Evolutionary conservation across 352 stramenopile genomes (phyloP).

Genomic region (Phytopythium delawarense): DNA sequence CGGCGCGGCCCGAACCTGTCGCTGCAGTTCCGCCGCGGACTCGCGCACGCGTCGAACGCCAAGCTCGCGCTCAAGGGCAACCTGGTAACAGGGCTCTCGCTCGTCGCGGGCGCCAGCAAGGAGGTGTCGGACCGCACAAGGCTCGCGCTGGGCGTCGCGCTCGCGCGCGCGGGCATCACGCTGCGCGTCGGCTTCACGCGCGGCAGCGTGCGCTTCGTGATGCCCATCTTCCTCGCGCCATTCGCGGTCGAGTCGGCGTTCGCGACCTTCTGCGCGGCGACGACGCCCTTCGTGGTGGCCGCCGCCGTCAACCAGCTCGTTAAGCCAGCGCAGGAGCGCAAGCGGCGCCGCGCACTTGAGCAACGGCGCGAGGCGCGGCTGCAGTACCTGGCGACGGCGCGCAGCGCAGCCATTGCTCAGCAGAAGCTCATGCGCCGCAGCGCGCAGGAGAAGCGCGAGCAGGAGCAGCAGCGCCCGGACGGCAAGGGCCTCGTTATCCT

Average conservation of each 20-base stretch:
- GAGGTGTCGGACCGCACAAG: conserved; percentile 57
- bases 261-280: conserved; percentile 71
- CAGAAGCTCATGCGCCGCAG: conserved; percentile 68
- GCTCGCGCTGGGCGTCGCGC: conserved; percentile 51
- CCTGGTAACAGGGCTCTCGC: conserved; percentile 39
- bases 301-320: conserved; percentile 64
- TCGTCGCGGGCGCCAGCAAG: conserved; percentile 46
- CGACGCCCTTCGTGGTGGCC: conserved; percentile 62
- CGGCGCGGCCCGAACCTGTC: conserved; percentile 48
- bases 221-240: conserved; percentile 78
- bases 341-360: conserved; percentile 42
- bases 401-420: conserved; percentile 52
- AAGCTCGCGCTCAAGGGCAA: conserved; percentile 58
- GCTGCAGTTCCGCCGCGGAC: conserved; percentile 39
- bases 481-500: conserved; percentile 67
- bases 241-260: conserved; percentile 65
- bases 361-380: conserved; percentile 39
- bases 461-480: conserved; percentile 37
- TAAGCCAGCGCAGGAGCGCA: conserved; percentile 57
- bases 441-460: conserved; percentile 54
- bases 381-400: conserved; percentile 54
- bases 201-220: conserved; percentile 75
- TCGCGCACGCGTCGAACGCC: conserved; percentile 30
- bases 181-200: conserved; percentile 70
- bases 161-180: conserved; percentile 53